These are phyloP conservation scores for Teratosphaeria pseudoeucalypti DNA, from an alignment of 2,329 filamentous ascomycete species.

Conservation along the genomic window DNA sequence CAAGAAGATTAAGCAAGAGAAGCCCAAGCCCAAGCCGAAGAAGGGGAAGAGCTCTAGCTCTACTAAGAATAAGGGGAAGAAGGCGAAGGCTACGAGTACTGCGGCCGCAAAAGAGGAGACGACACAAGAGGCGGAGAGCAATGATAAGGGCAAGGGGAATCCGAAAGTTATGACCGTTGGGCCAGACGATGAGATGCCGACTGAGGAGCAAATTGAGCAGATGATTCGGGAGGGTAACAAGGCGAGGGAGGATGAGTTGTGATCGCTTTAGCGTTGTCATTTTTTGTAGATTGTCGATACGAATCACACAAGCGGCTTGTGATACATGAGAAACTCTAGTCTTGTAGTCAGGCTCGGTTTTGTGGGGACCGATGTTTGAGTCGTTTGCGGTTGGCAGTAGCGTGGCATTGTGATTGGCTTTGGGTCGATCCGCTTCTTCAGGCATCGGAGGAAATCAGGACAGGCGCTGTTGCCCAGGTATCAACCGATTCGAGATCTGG, in stretches of 20 bases:
- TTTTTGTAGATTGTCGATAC: neutral
- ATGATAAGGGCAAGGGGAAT: conserved; percentile 17
- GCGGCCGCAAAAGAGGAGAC: neutral
- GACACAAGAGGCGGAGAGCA: conserved; percentile 18
- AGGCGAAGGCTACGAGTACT: neutral
- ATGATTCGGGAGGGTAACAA: conserved; percentile 14
- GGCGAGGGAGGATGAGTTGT: conserved; percentile 10
- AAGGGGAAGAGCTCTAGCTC: conserved; percentile 15
- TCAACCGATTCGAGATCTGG: too few relatives aligned
- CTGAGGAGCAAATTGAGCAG: conserved; percentile 17
- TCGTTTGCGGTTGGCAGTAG: too few relatives aligned
- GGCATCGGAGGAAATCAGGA: too few relatives aligned
- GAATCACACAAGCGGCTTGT: neutral
- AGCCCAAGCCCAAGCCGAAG: conserved; percentile 20
- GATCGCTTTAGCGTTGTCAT: neutral
- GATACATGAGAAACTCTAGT: too few relatives aligned
- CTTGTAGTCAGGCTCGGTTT: too few relatives aligned
- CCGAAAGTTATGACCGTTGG: conserved; percentile 9
- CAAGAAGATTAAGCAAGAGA: conserved; percentile 46
- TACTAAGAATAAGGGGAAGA: conserved; percentile 6
- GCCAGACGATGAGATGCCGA: conserved; percentile 15
- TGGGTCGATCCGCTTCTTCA: too few relatives aligned
- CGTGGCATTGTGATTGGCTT: too few relatives aligned
- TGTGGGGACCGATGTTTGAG: too few relatives aligned
- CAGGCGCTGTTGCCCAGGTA: too few relatives aligned